Conservation (phyloP, 2,329 filamentous ascomycete species). For the Aspergillus piperis region DNA sequence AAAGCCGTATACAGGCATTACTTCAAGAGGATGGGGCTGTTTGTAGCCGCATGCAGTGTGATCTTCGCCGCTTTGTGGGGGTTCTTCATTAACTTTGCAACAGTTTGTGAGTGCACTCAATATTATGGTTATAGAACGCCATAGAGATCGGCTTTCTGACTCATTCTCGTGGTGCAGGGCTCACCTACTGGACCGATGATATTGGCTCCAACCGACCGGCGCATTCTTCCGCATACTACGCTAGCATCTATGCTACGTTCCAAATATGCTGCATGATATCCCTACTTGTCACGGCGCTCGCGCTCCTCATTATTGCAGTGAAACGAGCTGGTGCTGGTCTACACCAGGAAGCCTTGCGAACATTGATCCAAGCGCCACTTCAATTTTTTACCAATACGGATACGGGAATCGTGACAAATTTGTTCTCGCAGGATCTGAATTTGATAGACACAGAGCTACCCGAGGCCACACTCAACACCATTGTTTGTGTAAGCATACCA, state of each 20-base stretch:
- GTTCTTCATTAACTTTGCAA: slow-evolving; percentile 29
- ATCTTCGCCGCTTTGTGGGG: slow-evolving; percentile 25
- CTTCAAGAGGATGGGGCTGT: slow-evolving; percentile 25
- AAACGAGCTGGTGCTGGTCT: slow-evolving; percentile 25
- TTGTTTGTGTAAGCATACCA: slow-evolving; percentile 8
- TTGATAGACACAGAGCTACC: slow-evolving; percentile 49
- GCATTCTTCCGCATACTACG: slow-evolving; percentile 27
- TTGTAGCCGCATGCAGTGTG: slow-evolving; percentile 14
- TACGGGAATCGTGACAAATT: slow-evolving; percentile 49
- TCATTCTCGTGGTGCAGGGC: neutral
- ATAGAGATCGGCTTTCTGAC: neutral
- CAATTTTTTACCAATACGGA: slow-evolving; percentile 49
- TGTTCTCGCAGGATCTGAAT: slow-evolving; percentile 52
- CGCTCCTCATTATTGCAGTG: slow-evolving; percentile 22
- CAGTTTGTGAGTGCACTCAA: slow-evolving; percentile 11
- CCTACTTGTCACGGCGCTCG: neutral
- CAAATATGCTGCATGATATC: slow-evolving; percentile 25
- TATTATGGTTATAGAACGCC: neutral
- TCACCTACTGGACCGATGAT: slow-evolving; percentile 28
- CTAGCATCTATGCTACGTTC: slow-evolving; percentile 29
- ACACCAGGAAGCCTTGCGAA: slow-evolving; percentile 24
- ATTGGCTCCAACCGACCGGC: slow-evolving; percentile 15
- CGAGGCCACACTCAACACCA: slow-evolving; percentile 16
- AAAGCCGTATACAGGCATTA: slow-evolving; percentile 30
- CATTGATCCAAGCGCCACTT: slow-evolving; percentile 36